Evolutionary conservation across 805 yeast species (phyloP).

Genomic region (Hanseniaspora lindneri): DNA sequence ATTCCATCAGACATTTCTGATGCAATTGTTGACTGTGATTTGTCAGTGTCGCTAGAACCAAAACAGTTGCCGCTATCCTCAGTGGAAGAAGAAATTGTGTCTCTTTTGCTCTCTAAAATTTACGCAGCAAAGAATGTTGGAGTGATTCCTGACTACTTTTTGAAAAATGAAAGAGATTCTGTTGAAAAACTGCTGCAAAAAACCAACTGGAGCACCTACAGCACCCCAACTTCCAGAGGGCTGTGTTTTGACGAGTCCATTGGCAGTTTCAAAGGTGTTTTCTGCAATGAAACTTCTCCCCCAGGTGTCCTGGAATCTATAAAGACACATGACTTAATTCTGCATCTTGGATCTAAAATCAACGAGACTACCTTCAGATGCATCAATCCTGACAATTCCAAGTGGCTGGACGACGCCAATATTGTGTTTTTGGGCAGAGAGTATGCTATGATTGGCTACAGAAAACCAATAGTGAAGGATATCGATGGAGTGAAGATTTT

Average conservation of each 20-base stretch:
- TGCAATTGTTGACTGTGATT: conserved; percentile 31
- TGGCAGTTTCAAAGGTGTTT: conserved; percentile 56
- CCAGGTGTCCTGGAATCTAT: conserved; percentile 37
- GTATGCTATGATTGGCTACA: conserved; percentile 17
- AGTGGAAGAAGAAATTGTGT: conserved; percentile 27
- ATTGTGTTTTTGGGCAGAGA: conserved; percentile 15
- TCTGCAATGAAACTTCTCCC: conserved; percentile 41
- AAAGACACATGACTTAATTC: conserved; percentile 50
- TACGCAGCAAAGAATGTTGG: conserved; percentile 49
- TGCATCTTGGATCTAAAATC: conserved; percentile 56
- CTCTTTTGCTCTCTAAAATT: conserved; percentile 38
- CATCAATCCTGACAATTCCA: background rate
- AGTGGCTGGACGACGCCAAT: conserved; percentile 7
- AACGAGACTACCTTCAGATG: conserved; percentile 38
- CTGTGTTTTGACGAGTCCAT: conserved; percentile 53
- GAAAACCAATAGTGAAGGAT: conserved; percentile 22
- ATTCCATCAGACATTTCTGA: conserved; percentile 63
- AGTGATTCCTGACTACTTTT: conserved; percentile 57
- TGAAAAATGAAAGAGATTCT: conserved; percentile 41
- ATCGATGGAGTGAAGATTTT: conserved; percentile 43
- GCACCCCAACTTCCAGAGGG: conserved; percentile 61
- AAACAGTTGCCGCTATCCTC: conserved; percentile 24
- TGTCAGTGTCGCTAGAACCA: conserved; percentile 29
- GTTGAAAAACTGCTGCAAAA: conserved; percentile 38
- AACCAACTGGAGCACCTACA: conserved; percentile 41